phyloP scores from a whole-genome alignment of 345 rosid species.

The Syzygium grande region DNA sequence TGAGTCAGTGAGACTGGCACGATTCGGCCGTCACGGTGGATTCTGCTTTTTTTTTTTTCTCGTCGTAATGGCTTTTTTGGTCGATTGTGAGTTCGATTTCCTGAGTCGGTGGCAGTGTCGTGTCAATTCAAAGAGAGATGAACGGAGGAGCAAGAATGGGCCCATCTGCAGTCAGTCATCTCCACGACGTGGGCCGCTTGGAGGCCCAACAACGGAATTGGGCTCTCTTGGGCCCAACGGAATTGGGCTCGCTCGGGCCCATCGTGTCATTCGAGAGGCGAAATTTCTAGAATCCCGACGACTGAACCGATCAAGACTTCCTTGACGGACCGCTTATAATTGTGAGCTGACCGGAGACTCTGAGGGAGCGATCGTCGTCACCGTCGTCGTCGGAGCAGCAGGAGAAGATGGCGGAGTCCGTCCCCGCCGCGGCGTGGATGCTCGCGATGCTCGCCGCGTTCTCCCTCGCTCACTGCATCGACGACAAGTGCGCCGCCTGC shows the following conservation, averaged over 20 bases:
- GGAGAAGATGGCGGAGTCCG: constrained; percentile 15
- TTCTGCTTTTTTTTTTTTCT: no score
- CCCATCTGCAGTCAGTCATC: not conserved
- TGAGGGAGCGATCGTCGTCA: not conserved
- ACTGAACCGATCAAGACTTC: not conserved
- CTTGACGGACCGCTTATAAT: not conserved
- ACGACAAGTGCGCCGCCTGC: constrained; percentile 84
- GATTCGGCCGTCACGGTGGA: no score
- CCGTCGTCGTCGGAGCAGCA: not conserved
- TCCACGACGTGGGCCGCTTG: not conserved
- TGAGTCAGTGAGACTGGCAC: not conserved
- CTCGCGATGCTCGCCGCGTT: constrained; percentile 20
- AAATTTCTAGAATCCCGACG: not conserved
- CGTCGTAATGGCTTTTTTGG: no score
- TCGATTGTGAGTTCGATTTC: not conserved
- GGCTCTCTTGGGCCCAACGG: not conserved
- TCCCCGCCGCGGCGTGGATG: constrained; percentile 11
- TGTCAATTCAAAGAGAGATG: not conserved
- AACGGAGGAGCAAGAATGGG: no score
- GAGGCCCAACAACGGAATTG: not conserved
- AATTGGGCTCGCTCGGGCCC: not conserved
- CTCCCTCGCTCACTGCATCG: constrained; percentile 26
- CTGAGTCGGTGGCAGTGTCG: not conserved
- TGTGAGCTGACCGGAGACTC: not conserved
- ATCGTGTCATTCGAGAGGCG: not conserved